Evolutionary conservation across 805 yeast species (phyloP).

Genomic region (Blastobotrys peoriensis): DNA sequence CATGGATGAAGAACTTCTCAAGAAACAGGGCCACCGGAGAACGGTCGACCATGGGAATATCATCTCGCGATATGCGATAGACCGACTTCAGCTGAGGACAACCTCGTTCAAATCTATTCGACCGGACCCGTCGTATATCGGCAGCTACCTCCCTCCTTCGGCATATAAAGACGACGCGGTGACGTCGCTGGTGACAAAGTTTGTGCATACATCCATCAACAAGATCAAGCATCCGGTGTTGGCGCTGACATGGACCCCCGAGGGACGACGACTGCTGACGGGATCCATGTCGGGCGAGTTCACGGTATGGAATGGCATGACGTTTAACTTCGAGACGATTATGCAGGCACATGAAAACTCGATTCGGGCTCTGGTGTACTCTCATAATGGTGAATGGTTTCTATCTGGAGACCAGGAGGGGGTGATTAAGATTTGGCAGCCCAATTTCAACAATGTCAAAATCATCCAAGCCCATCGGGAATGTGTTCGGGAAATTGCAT

Average conservation of each 20-base stretch:
- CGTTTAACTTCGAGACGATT: slow-evolving; percentile 91
- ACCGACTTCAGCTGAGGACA: slow-evolving; percentile 33
- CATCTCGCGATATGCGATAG: slow-evolving; percentile 54
- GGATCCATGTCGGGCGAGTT: slow-evolving; percentile 93
- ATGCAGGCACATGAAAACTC: slow-evolving; percentile 98
- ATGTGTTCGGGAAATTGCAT: slow-evolving; percentile 79
- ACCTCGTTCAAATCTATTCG: slow-evolving; percentile 34
- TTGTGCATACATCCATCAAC: slow-evolving; percentile 85
- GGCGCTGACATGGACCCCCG: slow-evolving; percentile 94
- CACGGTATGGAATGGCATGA: slow-evolving; percentile 93
- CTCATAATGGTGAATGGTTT: slow-evolving; percentile 91
- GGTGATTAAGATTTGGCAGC: slow-evolving; percentile 91
- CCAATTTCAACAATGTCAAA: slow-evolving; percentile 88
- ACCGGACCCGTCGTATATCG: slow-evolving; percentile 62
- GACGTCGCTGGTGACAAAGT: slow-evolving; percentile 64
- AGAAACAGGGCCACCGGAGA: slow-evolving; percentile 42
- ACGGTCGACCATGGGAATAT: slow-evolving; percentile 75
- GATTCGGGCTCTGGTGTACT: slow-evolving; percentile 69
- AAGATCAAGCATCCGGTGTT: slow-evolving; percentile 88
- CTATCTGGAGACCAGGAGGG: slow-evolving; percentile 94
- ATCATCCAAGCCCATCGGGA: slow-evolving; percentile 66
- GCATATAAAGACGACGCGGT: slow-evolving; percentile 49
- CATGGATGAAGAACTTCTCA: slow-evolving; percentile 20
- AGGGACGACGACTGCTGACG: slow-evolving; percentile 82
- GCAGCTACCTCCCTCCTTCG: slow-evolving; percentile 54